phyloP scores from a whole-genome alignment of 139 green algal species.

The Chlorella sp. region DNA sequence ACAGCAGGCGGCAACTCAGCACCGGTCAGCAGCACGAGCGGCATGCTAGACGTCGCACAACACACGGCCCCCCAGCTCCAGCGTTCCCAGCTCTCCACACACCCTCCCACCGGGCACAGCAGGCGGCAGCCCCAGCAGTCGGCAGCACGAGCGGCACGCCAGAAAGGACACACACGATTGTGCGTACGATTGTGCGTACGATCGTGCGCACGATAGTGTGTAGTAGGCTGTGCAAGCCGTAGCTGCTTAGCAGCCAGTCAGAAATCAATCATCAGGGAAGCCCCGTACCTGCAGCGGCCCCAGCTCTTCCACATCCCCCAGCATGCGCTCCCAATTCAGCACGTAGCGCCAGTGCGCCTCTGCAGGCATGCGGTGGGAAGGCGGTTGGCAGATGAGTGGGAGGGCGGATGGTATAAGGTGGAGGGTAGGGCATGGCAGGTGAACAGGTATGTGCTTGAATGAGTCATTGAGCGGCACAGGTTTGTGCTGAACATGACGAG shows the following conservation, averaged over 20 bases:
- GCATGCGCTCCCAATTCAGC: constrained; percentile 36
- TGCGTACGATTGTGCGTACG: too few species aligned
- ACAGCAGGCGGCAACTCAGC: too few species aligned
- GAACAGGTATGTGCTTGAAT: too few species aligned
- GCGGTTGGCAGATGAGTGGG: background rate
- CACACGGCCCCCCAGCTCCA: too few species aligned
- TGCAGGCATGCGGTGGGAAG: background rate
- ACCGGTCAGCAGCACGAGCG: too few species aligned
- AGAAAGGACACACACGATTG: too few species aligned
- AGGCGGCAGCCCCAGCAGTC: background rate
- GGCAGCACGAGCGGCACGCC: too few species aligned
- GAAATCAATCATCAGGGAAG: background rate
- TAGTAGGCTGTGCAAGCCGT: background rate
- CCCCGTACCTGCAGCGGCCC: constrained; percentile 6
- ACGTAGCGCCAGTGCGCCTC: constrained; percentile 52
- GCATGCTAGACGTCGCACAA: too few species aligned
- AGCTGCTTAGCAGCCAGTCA: background rate
- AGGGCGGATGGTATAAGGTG: background rate
- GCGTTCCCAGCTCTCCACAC: too few species aligned
- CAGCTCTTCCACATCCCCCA: background rate
- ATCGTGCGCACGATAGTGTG: background rate
- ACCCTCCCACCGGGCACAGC: too few species aligned
- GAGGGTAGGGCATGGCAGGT: background rate
- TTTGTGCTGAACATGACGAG: too few species aligned
- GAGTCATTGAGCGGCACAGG: too few species aligned